Evolutionary conservation across 1,139 yeast species (phyloP).

Genomic region (Zygoascus meyerae): DNA sequence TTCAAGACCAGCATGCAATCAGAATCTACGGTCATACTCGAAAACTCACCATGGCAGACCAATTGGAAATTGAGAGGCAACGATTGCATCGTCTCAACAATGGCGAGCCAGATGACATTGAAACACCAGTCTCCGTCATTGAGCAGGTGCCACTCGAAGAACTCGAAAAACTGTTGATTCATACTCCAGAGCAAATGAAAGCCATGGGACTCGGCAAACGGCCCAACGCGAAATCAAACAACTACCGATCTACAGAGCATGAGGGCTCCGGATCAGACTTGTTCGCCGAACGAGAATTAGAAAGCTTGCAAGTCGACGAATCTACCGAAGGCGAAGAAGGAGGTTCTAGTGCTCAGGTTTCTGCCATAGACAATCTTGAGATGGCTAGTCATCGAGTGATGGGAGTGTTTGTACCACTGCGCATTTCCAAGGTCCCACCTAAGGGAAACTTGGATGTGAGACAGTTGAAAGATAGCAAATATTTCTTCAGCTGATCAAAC

Average conservation of each 20-base stretch:
- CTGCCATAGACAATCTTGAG: slow-evolving; percentile 10
- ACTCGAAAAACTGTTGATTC: slow-evolving; percentile 21
- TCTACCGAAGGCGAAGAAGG: background rate
- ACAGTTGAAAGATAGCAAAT: slow-evolving; percentile 63
- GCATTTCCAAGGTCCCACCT: slow-evolving; percentile 68
- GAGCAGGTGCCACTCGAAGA: slow-evolving; percentile 32
- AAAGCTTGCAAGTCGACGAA: background rate
- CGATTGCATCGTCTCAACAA: slow-evolving; percentile 49
- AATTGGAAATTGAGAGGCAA: slow-evolving; percentile 61
- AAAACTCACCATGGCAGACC: slow-evolving; percentile 63
- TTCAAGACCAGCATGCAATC: slow-evolving; percentile 35
- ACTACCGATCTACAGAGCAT: slow-evolving; percentile 31
- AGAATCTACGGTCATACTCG: slow-evolving; percentile 40
- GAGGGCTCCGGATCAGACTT: slow-evolving; percentile 33
- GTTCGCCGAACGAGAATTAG: slow-evolving; percentile 17
- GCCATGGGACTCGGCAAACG: slow-evolving; percentile 10
- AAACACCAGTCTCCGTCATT: slow-evolving; percentile 68
- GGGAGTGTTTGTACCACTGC: slow-evolving; percentile 51
- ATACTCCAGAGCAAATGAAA: slow-evolving; percentile 10
- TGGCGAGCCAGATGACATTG: slow-evolving; percentile 48
- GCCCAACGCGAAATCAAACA: slow-evolving; percentile 6
- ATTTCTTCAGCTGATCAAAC: slow-evolving; percentile 54
- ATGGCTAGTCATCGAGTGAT: slow-evolving; percentile 16
- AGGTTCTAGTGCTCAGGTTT: slow-evolving; percentile 2
- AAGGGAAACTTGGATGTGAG: slow-evolving; percentile 82